phyloP scores from a whole-genome alignment of 257 asterid species.

The Solanum chmielewskii region DNA sequence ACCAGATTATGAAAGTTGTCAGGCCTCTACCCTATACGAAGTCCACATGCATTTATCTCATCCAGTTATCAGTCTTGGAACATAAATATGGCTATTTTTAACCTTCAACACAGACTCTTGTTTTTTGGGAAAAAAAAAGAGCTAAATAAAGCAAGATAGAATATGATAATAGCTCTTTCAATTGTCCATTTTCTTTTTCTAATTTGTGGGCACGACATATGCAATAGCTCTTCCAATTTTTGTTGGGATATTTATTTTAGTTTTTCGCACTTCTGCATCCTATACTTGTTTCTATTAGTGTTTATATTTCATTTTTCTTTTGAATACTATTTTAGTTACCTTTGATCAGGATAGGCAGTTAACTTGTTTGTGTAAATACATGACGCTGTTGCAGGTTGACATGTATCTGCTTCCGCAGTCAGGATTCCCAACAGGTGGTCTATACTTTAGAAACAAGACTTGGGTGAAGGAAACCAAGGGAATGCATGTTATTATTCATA shows the following conservation, averaged over 20 bases:
- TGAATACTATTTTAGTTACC: neutral
- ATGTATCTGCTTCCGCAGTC: constrained; percentile 79
- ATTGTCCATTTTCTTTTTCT: neutral
- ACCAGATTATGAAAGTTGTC: neutral
- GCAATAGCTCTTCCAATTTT: neutral
- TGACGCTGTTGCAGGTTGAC: constrained; percentile 56
- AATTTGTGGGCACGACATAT: neutral
- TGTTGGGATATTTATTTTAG: neutral
- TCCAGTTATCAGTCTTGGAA: neutral
- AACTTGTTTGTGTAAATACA: neutral
- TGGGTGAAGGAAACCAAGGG: constrained; percentile 93
- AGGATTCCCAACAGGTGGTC: constrained; percentile 95
- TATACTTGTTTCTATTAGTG: neutral
- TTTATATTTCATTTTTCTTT: neutral
- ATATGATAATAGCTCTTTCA: neutral
- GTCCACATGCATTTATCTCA: neutral
- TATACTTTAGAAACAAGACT: constrained; percentile 88
- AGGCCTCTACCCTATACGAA: neutral
- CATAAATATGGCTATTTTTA: neutral
- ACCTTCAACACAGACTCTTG: neutral
- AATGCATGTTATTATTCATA: constrained; percentile 79
- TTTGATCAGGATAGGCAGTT: neutral
- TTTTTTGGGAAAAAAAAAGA: neutral
- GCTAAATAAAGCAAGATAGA: neutral
- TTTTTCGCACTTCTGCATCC: neutral